These are phyloP conservation scores for thale cress (Arabidopsis thaliana) DNA, from an alignment of 345 rosid species.

Conservation along the genomic window TAIR10.1 NC_003070.9:8440501-8441000, in stretches of 20 bases:
- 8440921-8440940: constrained; percentile 25
- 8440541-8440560: constrained; percentile 63
- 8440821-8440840: constrained; percentile 14
- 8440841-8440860: constrained; percentile 6
- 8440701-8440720: neutral
- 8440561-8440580: constrained; percentile 54
- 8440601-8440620: constrained; percentile 58
- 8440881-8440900: constrained; percentile 7
- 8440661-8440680: constrained; percentile 38
- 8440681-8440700: neutral
- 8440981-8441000: neutral
- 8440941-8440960: neutral
- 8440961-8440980: neutral
- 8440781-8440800: constrained; percentile 28
- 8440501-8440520: constrained; percentile 57
- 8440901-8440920: neutral
- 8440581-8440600: constrained; percentile 53
- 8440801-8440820: constrained; percentile 27
- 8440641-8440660: constrained; percentile 54
- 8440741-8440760: constrained; percentile 36
- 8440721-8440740: neutral
- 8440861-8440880: constrained; percentile 36
- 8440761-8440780: constrained; percentile 37
- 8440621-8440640: constrained; percentile 67
- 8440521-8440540: constrained; percentile 50